Evolutionary conservation across 2,329 filamentous ascomycete genomes (phyloP).

Genomic region (Pseudogymnoascus sp.): DNA sequence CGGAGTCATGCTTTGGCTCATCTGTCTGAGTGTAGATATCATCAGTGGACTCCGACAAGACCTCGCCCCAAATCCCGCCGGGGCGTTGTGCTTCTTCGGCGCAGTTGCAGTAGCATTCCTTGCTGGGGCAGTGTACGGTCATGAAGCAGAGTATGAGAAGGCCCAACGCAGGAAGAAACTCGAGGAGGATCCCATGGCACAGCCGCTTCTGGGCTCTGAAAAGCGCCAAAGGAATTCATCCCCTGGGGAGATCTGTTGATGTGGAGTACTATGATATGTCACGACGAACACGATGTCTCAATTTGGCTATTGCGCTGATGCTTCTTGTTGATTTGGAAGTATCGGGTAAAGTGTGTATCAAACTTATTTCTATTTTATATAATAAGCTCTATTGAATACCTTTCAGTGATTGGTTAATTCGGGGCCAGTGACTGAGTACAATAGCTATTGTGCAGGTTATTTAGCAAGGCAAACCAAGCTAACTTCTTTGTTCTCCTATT

Average conservation of each 20-base stretch:
- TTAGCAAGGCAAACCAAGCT: background rate
- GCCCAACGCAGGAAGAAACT: background rate
- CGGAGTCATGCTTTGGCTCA: background rate
- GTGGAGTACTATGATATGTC: background rate
- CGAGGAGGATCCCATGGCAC: background rate
- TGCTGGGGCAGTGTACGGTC: background rate
- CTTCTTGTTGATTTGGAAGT: background rate
- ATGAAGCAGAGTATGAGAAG: background rate
- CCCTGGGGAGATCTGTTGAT: background rate
- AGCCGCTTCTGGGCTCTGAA: background rate
- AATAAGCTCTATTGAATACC: background rate
- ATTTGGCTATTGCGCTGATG: background rate
- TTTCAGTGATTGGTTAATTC: conserved; percentile 2
- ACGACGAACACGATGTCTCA: background rate
- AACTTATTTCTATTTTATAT: background rate
- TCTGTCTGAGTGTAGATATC: background rate
- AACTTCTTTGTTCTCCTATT: background rate
- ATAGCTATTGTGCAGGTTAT: background rate
- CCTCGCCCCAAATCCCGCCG: background rate
- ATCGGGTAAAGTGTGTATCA: background rate
- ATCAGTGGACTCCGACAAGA: background rate
- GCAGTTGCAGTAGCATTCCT: background rate
- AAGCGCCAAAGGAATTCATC: background rate
- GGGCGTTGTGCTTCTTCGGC: background rate
- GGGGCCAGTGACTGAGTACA: background rate